Evolutionary conservation across 2,329 filamentous ascomycete species (phyloP), one percentile per base, ranked within the genome.

Genomic region (Neoscytalidium dimidiatum): DNA sequence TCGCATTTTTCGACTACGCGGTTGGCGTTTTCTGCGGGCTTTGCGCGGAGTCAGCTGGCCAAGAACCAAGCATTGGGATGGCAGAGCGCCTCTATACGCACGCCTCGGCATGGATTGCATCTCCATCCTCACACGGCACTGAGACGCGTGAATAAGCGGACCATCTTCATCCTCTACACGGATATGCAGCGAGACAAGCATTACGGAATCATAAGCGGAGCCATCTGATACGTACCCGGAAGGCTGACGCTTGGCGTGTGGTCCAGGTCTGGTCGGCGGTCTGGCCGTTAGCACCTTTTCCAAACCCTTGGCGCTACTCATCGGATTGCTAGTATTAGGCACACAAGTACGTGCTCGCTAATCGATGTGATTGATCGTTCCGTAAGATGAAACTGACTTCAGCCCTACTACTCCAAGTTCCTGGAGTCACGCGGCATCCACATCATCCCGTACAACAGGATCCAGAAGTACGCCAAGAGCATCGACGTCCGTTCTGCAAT

Each of bases 211-310:
- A 8, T 3, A 13, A 17, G 11, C 4, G 35, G n/a, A 43, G 8
- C 13, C n/a, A n/a, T 2, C n/a, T 17, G 35, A 14, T 38, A 6
- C 8, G n/a, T 46, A 28, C 2, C 17, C 17, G 21, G 14, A 19
- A 60, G 6, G 56, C 56, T 60, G 8, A 60, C 56, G 17, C 56
- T 60, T 21, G 17, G 23, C 14, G 26, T 11, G 23, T n/a, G 21
- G 6, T 60, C 2, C 17, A 65, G 88, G 89, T 19, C 85, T 91
- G 64, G 70, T 84, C n/a, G 78, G 84, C 3, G 90, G 90, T 1
- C 71, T 94, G 33, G 78, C 89, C 0, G 83, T 93, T 28, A 87
- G 88, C 66, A 80, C 90, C 17, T 92, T 94, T 75, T 92, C 89
- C 8, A 87, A 86, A 72, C 86, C 89, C 1, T 79, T 94, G 53